A percentile compares a stretch with the other conserved stretches of the same genome.
These are phyloP conservation scores for Selenicereus undatus DNA, from an alignment of 148 eudicot species.

Conservation along the genomic window DNA sequence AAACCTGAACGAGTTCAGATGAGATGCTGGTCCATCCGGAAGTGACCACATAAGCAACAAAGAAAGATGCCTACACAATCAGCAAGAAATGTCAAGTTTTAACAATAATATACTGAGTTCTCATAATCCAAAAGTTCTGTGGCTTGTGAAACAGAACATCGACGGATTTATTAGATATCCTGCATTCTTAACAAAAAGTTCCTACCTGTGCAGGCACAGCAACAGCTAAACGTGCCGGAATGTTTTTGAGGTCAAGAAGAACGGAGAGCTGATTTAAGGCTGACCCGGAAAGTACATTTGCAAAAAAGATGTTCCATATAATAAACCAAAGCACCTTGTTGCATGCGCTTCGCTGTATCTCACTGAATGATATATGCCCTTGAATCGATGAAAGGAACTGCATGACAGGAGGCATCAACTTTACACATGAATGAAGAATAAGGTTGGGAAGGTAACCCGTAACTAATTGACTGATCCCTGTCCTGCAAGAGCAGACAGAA, in stretches of 20 bases:
- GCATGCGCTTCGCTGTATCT: conserved; percentile 70
- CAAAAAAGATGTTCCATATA: conserved; percentile 77
- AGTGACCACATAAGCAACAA: conserved; percentile 68
- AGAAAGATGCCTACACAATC: conserved; percentile 58
- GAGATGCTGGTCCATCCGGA: conserved; percentile 70
- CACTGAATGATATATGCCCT: conserved; percentile 64
- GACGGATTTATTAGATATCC: neutral
- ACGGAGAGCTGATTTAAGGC: conserved; percentile 45
- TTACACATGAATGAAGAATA: conserved; percentile 56
- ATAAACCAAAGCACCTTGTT: conserved; percentile 66
- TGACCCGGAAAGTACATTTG: conserved; percentile 74
- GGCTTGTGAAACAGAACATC: neutral
- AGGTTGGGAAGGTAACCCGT: conserved; percentile 88
- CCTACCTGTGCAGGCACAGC: conserved; percentile 74
- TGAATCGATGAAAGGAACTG: conserved; percentile 59
- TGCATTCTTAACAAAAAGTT: neutral
- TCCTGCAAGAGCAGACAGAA: conserved; percentile 41
- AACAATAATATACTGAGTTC: neutral
- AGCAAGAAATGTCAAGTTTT: conserved; percentile 1
- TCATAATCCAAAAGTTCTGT: neutral
- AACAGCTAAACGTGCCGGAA: conserved; percentile 55
- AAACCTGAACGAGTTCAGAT: conserved; percentile 47
- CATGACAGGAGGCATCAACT: conserved; percentile 71
- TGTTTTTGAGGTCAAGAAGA: conserved; percentile 53
- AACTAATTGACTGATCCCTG: conserved; percentile 41